Conservation (phyloP, 1,284 basidiomycete species). For the Cryptococcus sp. region DNA sequence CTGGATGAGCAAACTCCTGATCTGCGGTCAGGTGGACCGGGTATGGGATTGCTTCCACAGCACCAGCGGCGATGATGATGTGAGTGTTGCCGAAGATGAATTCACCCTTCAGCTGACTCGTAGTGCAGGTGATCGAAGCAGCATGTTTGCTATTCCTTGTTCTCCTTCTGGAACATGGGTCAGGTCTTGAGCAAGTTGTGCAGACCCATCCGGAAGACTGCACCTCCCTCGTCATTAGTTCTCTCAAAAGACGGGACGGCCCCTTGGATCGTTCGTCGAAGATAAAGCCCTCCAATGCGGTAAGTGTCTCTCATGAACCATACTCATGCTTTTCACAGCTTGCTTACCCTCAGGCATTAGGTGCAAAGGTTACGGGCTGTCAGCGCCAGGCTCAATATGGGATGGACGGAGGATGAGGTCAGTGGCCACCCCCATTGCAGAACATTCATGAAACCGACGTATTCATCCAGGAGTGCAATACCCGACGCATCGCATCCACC, state of each 20-base stretch:
- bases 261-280: constrained; percentile 22
- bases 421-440: neutral
- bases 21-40: constrained; percentile 41
- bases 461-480: constrained; percentile 6
- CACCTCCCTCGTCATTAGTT: constrained; percentile 5
- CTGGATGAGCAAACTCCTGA: constrained; percentile 39
- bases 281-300: constrained; percentile 13
- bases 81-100: constrained; percentile 5
- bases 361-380: constrained; percentile 15
- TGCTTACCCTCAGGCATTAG: constrained; percentile 5
- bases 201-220: constrained; percentile 11
- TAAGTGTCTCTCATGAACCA: constrained; percentile 4
- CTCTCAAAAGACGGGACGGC: constrained; percentile 14
- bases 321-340: neutral
- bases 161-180: constrained; percentile 13
- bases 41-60: constrained; percentile 25
- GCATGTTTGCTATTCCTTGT: constrained; percentile 31
- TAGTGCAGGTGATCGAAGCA: constrained; percentile 23
- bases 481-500: constrained; percentile 20
- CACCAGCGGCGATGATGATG: constrained; percentile 22
- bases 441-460: neutral
- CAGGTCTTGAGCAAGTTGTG: constrained; percentile 22
- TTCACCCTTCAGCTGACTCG: neutral
- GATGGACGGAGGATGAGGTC: constrained; percentile 3
- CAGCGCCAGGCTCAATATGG: constrained; percentile 6